phyloP scores from a whole-genome alignment of 176 grass and related monocot species.

The Avena sativa region DNA sequence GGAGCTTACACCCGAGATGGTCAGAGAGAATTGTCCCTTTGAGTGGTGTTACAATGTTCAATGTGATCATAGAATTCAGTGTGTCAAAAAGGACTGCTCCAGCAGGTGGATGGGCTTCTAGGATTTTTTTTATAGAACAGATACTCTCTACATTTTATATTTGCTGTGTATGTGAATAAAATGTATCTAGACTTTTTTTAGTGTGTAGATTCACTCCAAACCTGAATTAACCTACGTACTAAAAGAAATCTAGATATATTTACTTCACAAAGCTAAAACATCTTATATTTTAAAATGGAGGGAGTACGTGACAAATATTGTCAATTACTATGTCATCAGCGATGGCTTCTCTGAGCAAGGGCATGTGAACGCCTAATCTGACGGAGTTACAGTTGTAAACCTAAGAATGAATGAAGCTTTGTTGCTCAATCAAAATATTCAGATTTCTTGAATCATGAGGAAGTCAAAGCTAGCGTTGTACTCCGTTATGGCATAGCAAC shows the following conservation, averaged over 20 bases:
- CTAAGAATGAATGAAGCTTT: not conserved
- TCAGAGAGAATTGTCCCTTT: too few relatives aligned
- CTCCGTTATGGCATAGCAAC: constrained; percentile 32
- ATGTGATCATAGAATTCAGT: constrained; percentile 56
- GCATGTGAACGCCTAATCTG: not conserved
- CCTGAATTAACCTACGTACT: too few relatives aligned
- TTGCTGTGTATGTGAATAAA: too few relatives aligned
- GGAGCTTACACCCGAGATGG: too few relatives aligned
- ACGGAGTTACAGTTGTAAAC: constrained; percentile 54
- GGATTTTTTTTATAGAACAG: not conserved
- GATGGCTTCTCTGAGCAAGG: constrained; percentile 58
- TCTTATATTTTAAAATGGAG: not conserved
- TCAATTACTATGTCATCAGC: constrained; percentile 53
- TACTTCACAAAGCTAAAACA: too few relatives aligned
- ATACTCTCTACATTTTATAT: too few relatives aligned
- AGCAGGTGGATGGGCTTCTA: constrained; percentile 42
- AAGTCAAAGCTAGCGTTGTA: not conserved
- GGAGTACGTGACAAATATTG: constrained; percentile 40
- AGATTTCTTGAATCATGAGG: constrained; percentile 27
- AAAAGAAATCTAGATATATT: too few relatives aligned
- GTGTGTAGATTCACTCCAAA: too few relatives aligned
- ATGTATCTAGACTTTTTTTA: too few relatives aligned
- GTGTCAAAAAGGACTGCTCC: constrained; percentile 45
- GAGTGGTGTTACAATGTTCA: not conserved
- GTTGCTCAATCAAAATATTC: constrained; percentile 24